Percentiles rank a stretch among this genome's conserved stretches.
phyloP scores from a whole-genome alignment of 2,329 filamentous ascomycete species.

The Trichoderma koningiopsis region DNA sequence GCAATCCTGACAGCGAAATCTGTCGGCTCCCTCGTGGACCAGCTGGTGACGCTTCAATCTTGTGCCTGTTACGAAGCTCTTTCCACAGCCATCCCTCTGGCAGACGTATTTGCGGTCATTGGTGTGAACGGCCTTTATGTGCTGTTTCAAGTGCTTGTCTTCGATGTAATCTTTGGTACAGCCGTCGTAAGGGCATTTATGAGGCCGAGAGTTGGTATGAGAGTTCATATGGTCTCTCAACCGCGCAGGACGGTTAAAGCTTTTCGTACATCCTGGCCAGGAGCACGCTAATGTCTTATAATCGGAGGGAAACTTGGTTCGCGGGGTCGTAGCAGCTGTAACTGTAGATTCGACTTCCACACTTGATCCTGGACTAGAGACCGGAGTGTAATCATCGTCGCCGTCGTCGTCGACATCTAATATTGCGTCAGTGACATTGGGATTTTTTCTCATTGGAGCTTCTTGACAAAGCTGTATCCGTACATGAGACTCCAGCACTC shows the following conservation, averaged over 20 bases:
- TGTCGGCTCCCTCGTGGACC: constrained; percentile 73
- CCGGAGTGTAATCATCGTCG: constrained; percentile 40
- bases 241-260: constrained; percentile 83
- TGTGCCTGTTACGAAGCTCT: constrained; percentile 79
- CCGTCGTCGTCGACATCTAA: constrained; percentile 38
- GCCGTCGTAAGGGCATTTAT: constrained; percentile 66
- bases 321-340: constrained; percentile 45
- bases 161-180: constrained; percentile 87
- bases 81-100: constrained; percentile 70
- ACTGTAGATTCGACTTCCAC: constrained; percentile 38
- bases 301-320: constrained; percentile 64
- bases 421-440: background rate
- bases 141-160: constrained; percentile 81
- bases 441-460: background rate
- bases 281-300: constrained; percentile 78
- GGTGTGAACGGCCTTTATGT: constrained; percentile 80
- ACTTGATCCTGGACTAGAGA: constrained; percentile 39
- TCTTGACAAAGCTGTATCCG: background rate
- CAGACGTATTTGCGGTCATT: constrained; percentile 71
- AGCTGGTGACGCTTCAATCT: constrained; percentile 74
- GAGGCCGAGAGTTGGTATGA: constrained; percentile 83
- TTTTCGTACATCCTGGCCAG: constrained; percentile 73
- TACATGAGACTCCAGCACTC: constrained; percentile 32
- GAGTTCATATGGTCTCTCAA: constrained; percentile 79
- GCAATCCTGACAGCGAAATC: constrained; percentile 75